Percentiles rank a stretch among this genome's conserved stretches.
phyloP scores from a whole-genome alignment of 1,139 yeast species.

The Hemisphaericaspora xylanilytica region DNA sequence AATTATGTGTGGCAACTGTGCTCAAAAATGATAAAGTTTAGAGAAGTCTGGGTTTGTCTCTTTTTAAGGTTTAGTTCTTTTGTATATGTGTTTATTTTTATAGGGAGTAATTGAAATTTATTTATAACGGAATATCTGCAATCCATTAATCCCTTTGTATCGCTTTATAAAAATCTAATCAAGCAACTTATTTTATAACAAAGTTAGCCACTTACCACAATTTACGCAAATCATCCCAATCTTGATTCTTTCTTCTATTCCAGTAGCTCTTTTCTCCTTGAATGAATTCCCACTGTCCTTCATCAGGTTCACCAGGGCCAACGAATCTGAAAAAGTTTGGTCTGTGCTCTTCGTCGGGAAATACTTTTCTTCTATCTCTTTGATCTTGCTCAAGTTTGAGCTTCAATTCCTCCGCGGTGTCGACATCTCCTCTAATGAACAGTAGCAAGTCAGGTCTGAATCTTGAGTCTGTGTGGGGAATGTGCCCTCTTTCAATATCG shows the following conservation, averaged over 20 bases:
- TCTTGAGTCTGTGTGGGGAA: conserved; percentile 89
- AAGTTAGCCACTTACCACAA: conserved; percentile 44
- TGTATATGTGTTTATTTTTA: too few relatives aligned
- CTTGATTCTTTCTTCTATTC: conserved; percentile 62
- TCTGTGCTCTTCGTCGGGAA: conserved; percentile 49
- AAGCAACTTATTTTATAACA: too few relatives aligned
- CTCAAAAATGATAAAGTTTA: conserved; percentile 11
- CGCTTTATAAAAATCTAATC: too few relatives aligned
- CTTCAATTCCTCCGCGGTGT: conserved; percentile 68
- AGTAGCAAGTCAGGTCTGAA: conserved; percentile 78
- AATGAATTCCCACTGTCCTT: conserved; percentile 59
- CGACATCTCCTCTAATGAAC: conserved; percentile 69
- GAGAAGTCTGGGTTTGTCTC: background rate
- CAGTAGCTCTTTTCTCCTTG: conserved; percentile 73
- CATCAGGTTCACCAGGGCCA: conserved; percentile 37
- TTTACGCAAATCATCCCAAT: conserved; percentile 56
- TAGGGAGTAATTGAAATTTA: too few relatives aligned
- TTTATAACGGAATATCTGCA: too few relatives aligned
- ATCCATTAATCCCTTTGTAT: too few relatives aligned
- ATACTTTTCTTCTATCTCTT: conserved; percentile 66
- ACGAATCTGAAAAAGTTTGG: conserved; percentile 65
- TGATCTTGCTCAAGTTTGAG: conserved; percentile 73
- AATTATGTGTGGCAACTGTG: conserved; percentile 15
- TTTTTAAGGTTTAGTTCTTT: too few relatives aligned
- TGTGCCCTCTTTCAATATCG: conserved; percentile 53